Percentiles rank a stretch among this genome's conserved stretches.
Conservation (phyloP, 2,329 filamentous ascomycete genomes). For the Xenoacremonium recifei region DNA sequence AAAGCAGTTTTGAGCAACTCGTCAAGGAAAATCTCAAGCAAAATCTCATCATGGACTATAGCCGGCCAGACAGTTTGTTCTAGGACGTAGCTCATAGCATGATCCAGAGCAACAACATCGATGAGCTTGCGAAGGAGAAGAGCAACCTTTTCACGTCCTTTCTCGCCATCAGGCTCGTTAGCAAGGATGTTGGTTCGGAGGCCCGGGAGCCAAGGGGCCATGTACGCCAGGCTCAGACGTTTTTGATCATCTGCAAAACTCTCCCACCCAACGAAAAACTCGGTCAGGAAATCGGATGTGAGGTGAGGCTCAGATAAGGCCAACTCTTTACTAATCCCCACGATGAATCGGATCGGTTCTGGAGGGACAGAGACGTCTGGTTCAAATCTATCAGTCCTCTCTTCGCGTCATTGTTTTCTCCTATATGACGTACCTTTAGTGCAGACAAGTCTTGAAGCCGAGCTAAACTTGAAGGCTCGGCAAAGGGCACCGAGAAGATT, state of each 20-base stretch:
- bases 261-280: constrained; percentile 72
- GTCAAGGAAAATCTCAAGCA: constrained; percentile 66
- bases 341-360: constrained; percentile 62
- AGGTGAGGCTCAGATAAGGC: constrained; percentile 64
- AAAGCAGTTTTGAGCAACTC: constrained; percentile 65
- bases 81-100: constrained; percentile 57
- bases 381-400: too few relatives aligned
- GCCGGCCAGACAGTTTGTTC: constrained; percentile 66
- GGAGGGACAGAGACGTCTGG: constrained; percentile 62
- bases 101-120: constrained; percentile 61
- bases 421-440: constrained; percentile 55
- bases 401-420: too few relatives aligned
- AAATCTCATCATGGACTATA: constrained; percentile 62
- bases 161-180: constrained; percentile 61
- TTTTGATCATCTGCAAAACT: constrained; percentile 67
- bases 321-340: constrained; percentile 63
- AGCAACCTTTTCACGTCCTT: constrained; percentile 63
- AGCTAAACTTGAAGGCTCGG: constrained; percentile 65
- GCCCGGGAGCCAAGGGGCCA: constrained; percentile 67
- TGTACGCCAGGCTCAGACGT: constrained; percentile 64
- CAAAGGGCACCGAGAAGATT: constrained; percentile 67
- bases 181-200: constrained; percentile 59
- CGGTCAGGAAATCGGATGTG: constrained; percentile 68
- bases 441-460: constrained; percentile 60
- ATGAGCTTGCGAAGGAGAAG: constrained; percentile 64